A percentile compares a stretch with the other conserved stretches of the same genome.
Conservation (phyloP, 257 asterid species). For the Nicotiana obtusifolia region DNA sequence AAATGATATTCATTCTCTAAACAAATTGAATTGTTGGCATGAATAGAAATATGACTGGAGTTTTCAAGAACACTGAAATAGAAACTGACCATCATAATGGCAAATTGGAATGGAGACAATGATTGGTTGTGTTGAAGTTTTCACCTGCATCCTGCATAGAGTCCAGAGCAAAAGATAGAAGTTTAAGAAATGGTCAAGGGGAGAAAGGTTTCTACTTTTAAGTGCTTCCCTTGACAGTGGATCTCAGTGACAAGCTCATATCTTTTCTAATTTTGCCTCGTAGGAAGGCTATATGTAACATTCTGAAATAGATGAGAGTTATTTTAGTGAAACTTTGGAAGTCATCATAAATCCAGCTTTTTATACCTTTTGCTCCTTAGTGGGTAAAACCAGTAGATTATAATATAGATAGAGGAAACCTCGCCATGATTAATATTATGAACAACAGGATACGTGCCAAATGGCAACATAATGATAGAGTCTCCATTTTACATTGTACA, state of each 20-base stretch:
- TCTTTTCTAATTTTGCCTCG: background rate
- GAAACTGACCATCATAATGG: slow-evolving; percentile 76
- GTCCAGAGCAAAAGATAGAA: slow-evolving; percentile 6
- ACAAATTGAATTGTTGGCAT: background rate
- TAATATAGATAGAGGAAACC: background rate
- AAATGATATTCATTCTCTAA: background rate
- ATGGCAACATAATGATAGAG: background rate
- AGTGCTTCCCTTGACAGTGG: background rate
- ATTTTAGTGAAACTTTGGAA: background rate
- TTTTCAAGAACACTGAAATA: background rate
- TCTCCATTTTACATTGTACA: background rate
- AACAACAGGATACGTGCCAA: background rate
- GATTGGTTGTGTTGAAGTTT: slow-evolving; percentile 72
- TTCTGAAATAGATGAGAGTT: background rate
- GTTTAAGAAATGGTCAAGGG: background rate
- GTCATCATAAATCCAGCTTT: background rate
- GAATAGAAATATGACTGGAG: background rate
- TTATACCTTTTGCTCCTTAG: background rate
- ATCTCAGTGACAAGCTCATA: background rate
- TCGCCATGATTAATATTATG: background rate
- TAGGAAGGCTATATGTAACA: background rate
- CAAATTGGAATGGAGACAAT: slow-evolving; percentile 82
- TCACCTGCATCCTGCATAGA: slow-evolving; percentile 93
- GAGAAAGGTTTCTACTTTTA: background rate
- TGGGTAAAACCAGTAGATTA: background rate